Evolutionary conservation across 2,329 filamentous ascomycete genomes (phyloP), one percentile per base, ranked within the genome.

Genomic region (Trichoderma polysporum): DNA sequence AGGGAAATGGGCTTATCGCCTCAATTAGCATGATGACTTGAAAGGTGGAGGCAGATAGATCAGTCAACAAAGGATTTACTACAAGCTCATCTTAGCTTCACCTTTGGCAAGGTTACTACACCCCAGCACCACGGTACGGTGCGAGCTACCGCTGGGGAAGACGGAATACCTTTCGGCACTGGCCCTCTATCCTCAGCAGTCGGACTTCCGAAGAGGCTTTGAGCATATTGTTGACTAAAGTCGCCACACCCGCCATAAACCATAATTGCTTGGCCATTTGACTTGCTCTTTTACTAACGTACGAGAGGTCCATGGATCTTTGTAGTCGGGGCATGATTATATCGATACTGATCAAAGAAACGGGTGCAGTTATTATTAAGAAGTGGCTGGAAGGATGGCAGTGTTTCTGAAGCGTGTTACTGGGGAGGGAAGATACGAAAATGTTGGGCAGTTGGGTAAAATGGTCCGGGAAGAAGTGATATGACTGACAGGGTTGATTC

Each of bases 111-210:
- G 60, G 45, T 41, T 68, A 68, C 60, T 65, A 54, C 53, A 68
- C 60, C 60, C 60, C 59, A 59, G 50, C 59, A 68, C 60, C 60
- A 66, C 66, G 60, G n/a, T 68, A 52, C 65, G 61, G 60, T 68
- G 59, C 60, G 66, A 68, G 61, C 60, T n/a, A 54, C n/a, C 31
- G 50, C 50, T 54, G 27, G 50, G 50, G 50, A 35, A 27, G 13
- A 15, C 27, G 7, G 13, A 22, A 35, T 35, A 25, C 50, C 50
- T 54, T 54, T 54, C 50, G 50, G 17, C 50, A 35, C 17, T 31
- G 31, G 50, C 50, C 27, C 50, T 25, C 50, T 39, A 15, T 39
- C 35, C 13, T 39, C 35, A 39, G 35, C 35, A 17, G 4, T 39
- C 13, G 35, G 35, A 39, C 13, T 39, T 39, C 35, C 15, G 35